phyloP scores from a whole-genome alignment of 164 flowering plant genomes.

The Nelumbo lutea region DNA sequence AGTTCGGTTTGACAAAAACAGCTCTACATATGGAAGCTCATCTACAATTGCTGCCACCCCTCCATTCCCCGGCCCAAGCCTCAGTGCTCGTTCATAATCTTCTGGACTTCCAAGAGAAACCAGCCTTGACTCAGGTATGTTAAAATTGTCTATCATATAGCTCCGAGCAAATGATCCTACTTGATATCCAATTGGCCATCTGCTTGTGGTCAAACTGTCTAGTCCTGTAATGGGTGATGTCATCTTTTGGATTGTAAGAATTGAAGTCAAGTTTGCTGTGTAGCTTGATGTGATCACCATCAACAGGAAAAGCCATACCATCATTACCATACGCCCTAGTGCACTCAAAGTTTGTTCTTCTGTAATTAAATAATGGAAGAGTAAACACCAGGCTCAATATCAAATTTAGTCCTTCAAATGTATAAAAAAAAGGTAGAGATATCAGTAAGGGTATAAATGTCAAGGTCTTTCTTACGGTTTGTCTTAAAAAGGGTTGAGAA shows the following conservation, averaged over 20 bases:
- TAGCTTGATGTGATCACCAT: conserved; percentile 74
- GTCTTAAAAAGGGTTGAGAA: conserved; percentile 75
- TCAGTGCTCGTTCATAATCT: conserved; percentile 54
- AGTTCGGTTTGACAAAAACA: conserved; percentile 43
- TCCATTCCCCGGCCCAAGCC: conserved; percentile 47
- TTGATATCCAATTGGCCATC: conserved; percentile 64
- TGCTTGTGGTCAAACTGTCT: conserved; percentile 55
- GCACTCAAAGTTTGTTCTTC: conserved; percentile 62
- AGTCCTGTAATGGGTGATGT: conserved; percentile 68
- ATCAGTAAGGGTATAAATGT: neutral
- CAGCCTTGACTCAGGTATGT: conserved; percentile 45
- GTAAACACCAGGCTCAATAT: neutral
- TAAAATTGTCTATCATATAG: conserved; percentile 45
- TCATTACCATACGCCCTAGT: conserved; percentile 66
- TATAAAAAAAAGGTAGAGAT: neutral
- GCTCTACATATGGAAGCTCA: conserved; percentile 71
- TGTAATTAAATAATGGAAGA: conserved; percentile 25
- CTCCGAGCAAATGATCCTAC: conserved; percentile 63
- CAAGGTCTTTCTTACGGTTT: conserved; percentile 46
- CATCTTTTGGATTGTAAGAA: conserved; percentile 74
- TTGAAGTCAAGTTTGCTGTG: conserved; percentile 82
- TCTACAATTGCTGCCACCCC: conserved; percentile 81
- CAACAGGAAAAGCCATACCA: conserved; percentile 74
- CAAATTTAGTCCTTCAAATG: neutral
- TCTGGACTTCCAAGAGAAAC: conserved; percentile 40